A percentile compares a stretch with the other conserved stretches of the same genome.
These are phyloP conservation scores for Platismatia glauca DNA, from an alignment of 495 filamentous ascomycete species.

Conservation along the genomic window DNA sequence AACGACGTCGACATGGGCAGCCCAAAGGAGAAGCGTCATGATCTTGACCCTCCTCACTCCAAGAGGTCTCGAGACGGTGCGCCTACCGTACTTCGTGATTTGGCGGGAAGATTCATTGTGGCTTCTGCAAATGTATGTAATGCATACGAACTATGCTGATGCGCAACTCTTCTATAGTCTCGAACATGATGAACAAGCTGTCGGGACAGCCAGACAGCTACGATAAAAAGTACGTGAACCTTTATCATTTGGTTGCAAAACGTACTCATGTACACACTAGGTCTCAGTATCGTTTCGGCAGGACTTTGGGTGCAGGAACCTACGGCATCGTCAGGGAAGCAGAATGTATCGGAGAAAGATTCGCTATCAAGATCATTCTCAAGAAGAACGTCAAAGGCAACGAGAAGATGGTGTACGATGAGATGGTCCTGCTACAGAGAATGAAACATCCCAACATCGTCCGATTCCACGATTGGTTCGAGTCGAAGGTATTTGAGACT, in stretches of 20 bases:
- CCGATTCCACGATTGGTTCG: slow-evolving; percentile 97
- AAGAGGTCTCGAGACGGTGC: slow-evolving; percentile 3
- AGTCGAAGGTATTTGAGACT: slow-evolving; percentile 57
- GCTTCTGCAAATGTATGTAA: neutral
- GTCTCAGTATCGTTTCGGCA: slow-evolving; percentile 80
- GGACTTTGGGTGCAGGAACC: slow-evolving; percentile 90
- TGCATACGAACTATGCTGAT: slow-evolving; percentile 28
- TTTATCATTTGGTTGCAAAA: slow-evolving; percentile 9
- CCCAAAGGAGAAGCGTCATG: slow-evolving; percentile 8
- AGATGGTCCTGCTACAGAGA: slow-evolving; percentile 81
- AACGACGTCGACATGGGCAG: slow-evolving; percentile 14
- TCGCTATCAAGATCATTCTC: slow-evolving; percentile 96
- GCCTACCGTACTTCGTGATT: slow-evolving; percentile 3
- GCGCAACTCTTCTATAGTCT: slow-evolving; percentile 38
- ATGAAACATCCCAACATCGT: slow-evolving; percentile 95
- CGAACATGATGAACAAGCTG: slow-evolving; percentile 93
- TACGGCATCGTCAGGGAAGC: slow-evolving; percentile 98
- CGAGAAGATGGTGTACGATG: slow-evolving; percentile 97
- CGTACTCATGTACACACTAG: slow-evolving; percentile 35
- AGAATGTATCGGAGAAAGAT: slow-evolving; percentile 69
- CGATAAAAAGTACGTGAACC: slow-evolving; percentile 73
- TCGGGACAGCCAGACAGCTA: slow-evolving; percentile 97
- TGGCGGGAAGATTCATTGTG: neutral
- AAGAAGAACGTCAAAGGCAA: slow-evolving; percentile 99
- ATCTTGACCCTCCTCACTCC: slow-evolving; percentile 3